These are phyloP conservation scores for Ichthyophthirius multifiliis DNA, from an alignment of 169 alveolate species.

Conservation along the genomic window DNA sequence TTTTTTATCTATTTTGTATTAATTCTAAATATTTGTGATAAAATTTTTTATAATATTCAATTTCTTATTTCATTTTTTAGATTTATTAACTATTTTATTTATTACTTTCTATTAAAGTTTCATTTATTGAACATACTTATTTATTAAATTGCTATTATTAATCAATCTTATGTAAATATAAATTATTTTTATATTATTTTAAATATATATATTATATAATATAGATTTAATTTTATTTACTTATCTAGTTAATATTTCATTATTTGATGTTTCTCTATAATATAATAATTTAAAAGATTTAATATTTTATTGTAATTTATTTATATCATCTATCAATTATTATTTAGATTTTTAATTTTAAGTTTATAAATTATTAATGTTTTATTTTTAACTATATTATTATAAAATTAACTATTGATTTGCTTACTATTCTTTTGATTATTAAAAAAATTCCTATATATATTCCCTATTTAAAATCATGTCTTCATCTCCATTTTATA, in stretches of 20 bases:
- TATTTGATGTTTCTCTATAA: neutral
- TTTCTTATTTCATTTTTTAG: neutral
- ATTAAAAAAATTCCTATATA: neutral
- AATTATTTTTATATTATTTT: neutral
- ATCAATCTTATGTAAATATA: neutral
- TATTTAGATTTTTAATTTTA: neutral
- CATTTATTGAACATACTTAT: neutral
- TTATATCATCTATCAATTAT: neutral
- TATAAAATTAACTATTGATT: neutral
- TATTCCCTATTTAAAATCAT: neutral
- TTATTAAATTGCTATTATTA: neutral
- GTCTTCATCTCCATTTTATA: neutral
- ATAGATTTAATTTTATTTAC: neutral
- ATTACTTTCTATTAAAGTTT: neutral
- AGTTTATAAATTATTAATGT: neutral
- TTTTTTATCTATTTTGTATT: conserved; percentile 11
- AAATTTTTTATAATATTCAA: neutral
- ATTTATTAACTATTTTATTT: neutral
- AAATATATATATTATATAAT: neutral
- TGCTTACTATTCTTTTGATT: neutral
- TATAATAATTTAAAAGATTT: neutral
- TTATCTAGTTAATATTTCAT: neutral
- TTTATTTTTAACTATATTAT: neutral
- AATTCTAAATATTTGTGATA: conserved; percentile 5
- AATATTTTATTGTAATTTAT: neutral